phyloP scores from a whole-genome alignment of 2,329 filamentous ascomycete species.

The Colletotrichum australisinense region DNA sequence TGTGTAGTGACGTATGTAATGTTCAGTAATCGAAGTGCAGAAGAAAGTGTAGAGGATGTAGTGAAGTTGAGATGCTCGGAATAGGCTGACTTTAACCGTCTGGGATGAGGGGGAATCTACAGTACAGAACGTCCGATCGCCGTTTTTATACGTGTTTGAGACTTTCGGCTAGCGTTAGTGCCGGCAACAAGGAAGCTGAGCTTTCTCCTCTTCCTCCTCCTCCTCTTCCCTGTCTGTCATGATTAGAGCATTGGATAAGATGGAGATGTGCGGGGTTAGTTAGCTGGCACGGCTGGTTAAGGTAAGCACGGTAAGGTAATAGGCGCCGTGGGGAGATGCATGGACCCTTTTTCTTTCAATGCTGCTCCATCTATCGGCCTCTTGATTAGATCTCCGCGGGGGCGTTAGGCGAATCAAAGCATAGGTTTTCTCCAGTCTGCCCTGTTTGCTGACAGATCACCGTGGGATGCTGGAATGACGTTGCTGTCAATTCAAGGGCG shows the following conservation, averaged over 20 bases:
- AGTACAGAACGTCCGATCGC: neutral
- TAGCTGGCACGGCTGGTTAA: neutral
- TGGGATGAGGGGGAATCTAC: neutral
- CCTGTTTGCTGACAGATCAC: neutral
- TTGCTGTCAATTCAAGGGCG: neutral
- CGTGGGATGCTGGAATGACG: neutral
- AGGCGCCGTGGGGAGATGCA: neutral
- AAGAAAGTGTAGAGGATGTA: neutral
- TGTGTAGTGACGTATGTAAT: neutral
- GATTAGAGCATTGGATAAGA: neutral
- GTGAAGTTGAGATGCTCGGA: neutral
- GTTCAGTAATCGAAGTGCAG: neutral
- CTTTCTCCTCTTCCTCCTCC: neutral
- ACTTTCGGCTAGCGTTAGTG: conserved; percentile 22
- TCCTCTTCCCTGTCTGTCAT: neutral
- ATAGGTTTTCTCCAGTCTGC: neutral
- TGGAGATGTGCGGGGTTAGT: conserved; percentile 1
- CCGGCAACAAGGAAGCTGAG: conserved; percentile 8
- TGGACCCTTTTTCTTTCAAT: neutral
- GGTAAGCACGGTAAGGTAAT: neutral
- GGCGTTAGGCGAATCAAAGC: neutral
- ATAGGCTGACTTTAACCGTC: neutral
- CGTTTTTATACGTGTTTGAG: conserved; percentile 25
- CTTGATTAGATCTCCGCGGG: neutral
- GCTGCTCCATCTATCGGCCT: neutral